These are phyloP conservation scores for Globisporangium mamillatum DNA, from an alignment of 352 stramenopile genomes.

Conservation along the genomic window DNA sequence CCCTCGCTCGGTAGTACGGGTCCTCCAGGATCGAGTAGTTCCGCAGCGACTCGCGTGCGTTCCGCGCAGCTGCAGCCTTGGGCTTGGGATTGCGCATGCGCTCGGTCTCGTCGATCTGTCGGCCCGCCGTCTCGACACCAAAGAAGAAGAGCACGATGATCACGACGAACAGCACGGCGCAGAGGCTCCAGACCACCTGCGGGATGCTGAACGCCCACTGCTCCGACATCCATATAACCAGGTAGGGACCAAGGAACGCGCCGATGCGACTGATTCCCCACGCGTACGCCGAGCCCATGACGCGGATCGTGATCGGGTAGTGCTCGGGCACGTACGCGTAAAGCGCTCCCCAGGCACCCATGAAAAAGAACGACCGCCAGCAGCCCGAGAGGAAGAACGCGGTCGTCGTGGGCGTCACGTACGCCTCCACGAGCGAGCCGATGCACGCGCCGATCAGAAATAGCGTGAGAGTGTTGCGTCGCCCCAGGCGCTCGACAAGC, in stretches of 20 bases:
- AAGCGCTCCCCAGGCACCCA: conserved; percentile 16
- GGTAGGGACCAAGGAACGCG: conserved; percentile 24
- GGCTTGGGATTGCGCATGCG: conserved; percentile 3
- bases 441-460: conserved; percentile 23
- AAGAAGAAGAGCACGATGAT: conserved; percentile 16
- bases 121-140: conserved; percentile 17
- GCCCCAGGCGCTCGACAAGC: not conserved
- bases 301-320: conserved; percentile 26
- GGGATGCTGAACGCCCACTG: conserved; percentile 5
- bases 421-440: conserved; percentile 18
- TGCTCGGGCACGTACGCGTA: conserved; percentile 31
- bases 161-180: conserved; percentile 6
- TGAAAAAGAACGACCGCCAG: conserved; percentile 18
- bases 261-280: conserved; percentile 21
- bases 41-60: not conserved
- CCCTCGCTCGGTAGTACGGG: not conserved
- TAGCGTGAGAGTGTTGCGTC: conserved; percentile 10
- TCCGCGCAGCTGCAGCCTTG: not conserved
- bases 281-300: conserved; percentile 19
- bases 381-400: conserved; percentile 16
- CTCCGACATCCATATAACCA: conserved; percentile 17
- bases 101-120: conserved; percentile 15
- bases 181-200: conserved; percentile 2
- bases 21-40: conserved; percentile 11
- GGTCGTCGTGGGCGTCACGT: conserved; percentile 13